Evolutionary conservation across 495 filamentous ascomycete genomes (phyloP).

Genomic region (Aspergillus sclerotioniger): DNA sequence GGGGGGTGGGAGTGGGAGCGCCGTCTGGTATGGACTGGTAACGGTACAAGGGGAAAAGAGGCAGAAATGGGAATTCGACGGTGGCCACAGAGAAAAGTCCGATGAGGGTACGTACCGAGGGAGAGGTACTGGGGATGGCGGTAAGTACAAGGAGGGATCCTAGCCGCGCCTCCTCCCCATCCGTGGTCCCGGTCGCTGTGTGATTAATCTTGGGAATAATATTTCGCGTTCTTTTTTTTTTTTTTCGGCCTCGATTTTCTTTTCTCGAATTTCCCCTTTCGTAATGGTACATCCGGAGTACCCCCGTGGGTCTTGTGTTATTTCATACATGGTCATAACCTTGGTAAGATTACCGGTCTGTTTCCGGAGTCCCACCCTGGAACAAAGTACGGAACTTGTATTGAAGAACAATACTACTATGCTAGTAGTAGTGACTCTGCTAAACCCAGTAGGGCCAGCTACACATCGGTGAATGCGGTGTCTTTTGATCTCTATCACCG

Average conservation of each 20-base stretch:
- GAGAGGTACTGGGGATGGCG: slow-evolving; percentile 26
- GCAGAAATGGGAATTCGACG: slow-evolving; percentile 19
- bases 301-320: slow-evolving; percentile 29
- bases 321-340: slow-evolving; percentile 24
- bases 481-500: not conserved
- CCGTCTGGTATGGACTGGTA: slow-evolving; percentile 24
- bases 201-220: slow-evolving; percentile 7
- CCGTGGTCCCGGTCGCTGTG: slow-evolving; percentile 16
- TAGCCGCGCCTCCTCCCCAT: slow-evolving; percentile 22
- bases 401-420: not conserved
- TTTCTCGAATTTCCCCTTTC: slow-evolving; percentile 5
- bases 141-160: slow-evolving; percentile 24
- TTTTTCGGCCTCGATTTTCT: slow-evolving; percentile 12
- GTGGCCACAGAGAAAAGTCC: slow-evolving; percentile 26
- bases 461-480: slow-evolving; percentile 5
- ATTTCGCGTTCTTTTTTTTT: slow-evolving; percentile 13
- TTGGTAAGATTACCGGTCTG: slow-evolving; percentile 28
- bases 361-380: slow-evolving; percentile 27
- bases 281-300: slow-evolving; percentile 32
- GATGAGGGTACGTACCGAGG: slow-evolving; percentile 24
- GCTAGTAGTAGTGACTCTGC: too few species aligned
- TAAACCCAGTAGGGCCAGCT: not conserved
- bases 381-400: slow-evolving; percentile 27
- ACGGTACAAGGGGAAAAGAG: slow-evolving; percentile 31
- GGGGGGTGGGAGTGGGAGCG: not conserved